phyloP scores from a whole-genome alignment of 371 early-diverging fungal species.

The Paramicrosporidium saccamoebae region DNA sequence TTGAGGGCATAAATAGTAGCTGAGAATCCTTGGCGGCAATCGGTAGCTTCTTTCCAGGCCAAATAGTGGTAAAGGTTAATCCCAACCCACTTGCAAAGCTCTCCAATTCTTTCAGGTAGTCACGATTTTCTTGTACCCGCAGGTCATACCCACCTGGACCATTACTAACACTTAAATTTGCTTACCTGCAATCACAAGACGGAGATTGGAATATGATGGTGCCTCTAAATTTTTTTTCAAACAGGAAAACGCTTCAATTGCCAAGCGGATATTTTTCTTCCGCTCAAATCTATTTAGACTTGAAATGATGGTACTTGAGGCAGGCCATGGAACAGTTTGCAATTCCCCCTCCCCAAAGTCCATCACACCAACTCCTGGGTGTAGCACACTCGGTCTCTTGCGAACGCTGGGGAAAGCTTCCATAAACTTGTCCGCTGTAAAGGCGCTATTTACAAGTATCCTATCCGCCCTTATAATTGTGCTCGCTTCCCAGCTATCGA shows the following conservation, averaged over 20 bases:
- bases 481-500: slow-evolving; percentile 48
- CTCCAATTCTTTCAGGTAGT: slow-evolving; percentile 30
- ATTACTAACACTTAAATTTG: background rate
- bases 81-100: slow-evolving; percentile 10
- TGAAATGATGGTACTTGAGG: slow-evolving; percentile 15
- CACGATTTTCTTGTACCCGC: slow-evolving; percentile 47
- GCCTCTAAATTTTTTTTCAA: slow-evolving; percentile 5
- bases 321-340: no score
- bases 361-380: slow-evolving; percentile 67
- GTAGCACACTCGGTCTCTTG: slow-evolving; percentile 24
- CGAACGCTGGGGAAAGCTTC: slow-evolving; percentile 22
- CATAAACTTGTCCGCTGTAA: slow-evolving; percentile 40
- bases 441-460: slow-evolving; percentile 58
- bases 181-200: slow-evolving; percentile 34
- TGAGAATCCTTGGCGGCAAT: slow-evolving; percentile 8
- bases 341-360: no score
- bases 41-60: slow-evolving; percentile 2
- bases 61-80: slow-evolving; percentile 5
- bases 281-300: slow-evolving; percentile 83
- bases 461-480: slow-evolving; percentile 57
- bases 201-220: slow-evolving; percentile 5
- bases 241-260: slow-evolving; percentile 30
- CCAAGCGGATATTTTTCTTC: slow-evolving; percentile 61
- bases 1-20: slow-evolving; percentile 56
- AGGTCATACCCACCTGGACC: slow-evolving; percentile 42